These are phyloP conservation scores for Vitis labrusca DNA, from an alignment of 164 flowering plant species.

Conservation along the genomic window DNA sequence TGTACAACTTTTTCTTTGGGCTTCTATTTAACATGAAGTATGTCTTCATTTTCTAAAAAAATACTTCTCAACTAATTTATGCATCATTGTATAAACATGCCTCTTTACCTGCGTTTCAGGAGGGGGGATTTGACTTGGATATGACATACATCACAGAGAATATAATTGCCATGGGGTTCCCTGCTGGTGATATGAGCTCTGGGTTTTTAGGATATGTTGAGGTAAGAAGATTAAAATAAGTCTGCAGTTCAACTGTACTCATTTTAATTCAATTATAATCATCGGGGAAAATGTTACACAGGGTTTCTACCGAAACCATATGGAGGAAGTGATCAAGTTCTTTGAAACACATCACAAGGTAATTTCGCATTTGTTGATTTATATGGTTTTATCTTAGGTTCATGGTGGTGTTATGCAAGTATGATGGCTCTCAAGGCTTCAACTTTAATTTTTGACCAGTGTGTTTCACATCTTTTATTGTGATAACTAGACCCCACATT, in stretches of 20 bases:
- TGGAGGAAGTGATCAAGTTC: constrained; percentile 98
- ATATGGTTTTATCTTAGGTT: not conserved
- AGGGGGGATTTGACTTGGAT: constrained; percentile 98
- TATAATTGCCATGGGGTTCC: constrained; percentile 98
- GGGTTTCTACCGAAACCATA: constrained; percentile 96
- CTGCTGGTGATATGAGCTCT: constrained; percentile 99
- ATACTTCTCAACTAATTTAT: not conserved
- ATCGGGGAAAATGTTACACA: constrained; percentile 32
- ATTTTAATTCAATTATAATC: not conserved
- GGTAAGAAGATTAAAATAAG: constrained; percentile 33
- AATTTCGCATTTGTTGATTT: constrained; percentile 7
- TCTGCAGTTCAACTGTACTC: not conserved
- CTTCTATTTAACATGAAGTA: no score
- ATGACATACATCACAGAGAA: constrained; percentile 98
- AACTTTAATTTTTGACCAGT: not conserved
- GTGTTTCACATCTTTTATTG: not conserved
- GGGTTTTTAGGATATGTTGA: constrained; percentile 97
- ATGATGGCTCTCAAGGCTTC: not conserved
- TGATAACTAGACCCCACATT: not conserved
- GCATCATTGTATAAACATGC: not conserved
- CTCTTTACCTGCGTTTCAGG: constrained; percentile 42
- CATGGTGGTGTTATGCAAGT: not conserved
- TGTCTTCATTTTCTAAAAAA: not conserved
- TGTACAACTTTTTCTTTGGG: no score
- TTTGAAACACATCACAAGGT: constrained; percentile 98